Evolutionary conservation across 331 rosid genomes (phyloP).

Genomic region (Acacia pycnantha): DNA sequence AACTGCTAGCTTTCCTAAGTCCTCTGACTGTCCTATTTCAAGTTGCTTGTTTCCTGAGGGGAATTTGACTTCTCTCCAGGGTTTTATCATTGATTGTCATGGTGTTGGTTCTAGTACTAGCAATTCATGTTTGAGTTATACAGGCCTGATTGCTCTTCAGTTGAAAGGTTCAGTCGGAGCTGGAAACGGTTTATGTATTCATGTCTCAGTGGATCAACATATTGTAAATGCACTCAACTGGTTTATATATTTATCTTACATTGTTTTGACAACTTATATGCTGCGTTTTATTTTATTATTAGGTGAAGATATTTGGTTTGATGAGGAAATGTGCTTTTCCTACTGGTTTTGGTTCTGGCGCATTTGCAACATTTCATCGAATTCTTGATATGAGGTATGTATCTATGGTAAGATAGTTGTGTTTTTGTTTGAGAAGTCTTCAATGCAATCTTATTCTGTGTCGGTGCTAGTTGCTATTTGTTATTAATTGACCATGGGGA

Average conservation of each 20-base stretch:
- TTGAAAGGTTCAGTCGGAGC: constrained; percentile 40
- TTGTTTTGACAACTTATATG: constrained; percentile 12
- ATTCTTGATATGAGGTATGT: constrained; percentile 72
- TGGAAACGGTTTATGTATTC: constrained; percentile 62
- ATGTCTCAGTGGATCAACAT: constrained; percentile 54
- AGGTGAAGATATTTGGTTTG: constrained; percentile 71
- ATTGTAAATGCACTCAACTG: constrained; percentile 45
- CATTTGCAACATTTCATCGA: constrained; percentile 73
- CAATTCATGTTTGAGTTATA: constrained; percentile 38
- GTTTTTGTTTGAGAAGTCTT: background rate
- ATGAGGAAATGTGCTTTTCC: constrained; percentile 49
- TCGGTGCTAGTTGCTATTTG: background rate
- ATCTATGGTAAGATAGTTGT: background rate
- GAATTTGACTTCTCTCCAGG: constrained; percentile 56
- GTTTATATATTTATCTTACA: constrained; percentile 17
- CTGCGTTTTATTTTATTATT: constrained; percentile 34
- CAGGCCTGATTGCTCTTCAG: constrained; percentile 40
- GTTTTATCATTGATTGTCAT: constrained; percentile 61
- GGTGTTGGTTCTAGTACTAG: constrained; percentile 36
- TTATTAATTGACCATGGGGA: background rate
- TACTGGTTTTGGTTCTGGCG: constrained; percentile 82
- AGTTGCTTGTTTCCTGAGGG: constrained; percentile 70
- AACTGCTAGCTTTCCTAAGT: constrained; percentile 12
- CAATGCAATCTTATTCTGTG: constrained; percentile 1
- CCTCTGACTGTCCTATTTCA: constrained; percentile 31